phyloP scores from a whole-genome alignment of 2,329 filamentous ascomycete genomes.

The Talaromyces sp. region DNA sequence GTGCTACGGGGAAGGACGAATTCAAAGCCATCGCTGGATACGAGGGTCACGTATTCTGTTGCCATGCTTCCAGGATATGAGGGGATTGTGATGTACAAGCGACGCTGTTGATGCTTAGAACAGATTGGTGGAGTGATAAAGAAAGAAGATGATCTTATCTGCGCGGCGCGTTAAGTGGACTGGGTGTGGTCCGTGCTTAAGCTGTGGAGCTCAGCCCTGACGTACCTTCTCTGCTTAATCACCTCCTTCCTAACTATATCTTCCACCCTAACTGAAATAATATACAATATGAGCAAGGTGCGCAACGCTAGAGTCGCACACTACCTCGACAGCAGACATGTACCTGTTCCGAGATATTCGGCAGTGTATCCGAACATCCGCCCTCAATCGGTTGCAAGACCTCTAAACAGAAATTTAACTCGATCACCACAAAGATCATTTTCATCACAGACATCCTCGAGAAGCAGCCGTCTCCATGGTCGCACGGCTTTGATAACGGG shows the following conservation, averaged over 20 bases:
- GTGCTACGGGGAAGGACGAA: constrained; percentile 60
- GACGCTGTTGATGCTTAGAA: neutral
- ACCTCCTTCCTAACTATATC: neutral
- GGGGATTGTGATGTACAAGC: neutral
- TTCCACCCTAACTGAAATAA: neutral
- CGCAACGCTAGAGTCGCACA: neutral
- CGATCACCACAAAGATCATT: constrained; percentile 20
- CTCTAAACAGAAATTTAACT: neutral
- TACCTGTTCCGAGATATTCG: neutral
- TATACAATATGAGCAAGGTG: neutral
- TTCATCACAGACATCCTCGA: constrained; percentile 5
- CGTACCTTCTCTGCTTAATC: neutral
- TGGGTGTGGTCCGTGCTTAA: constrained; percentile 30
- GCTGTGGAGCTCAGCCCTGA: constrained; percentile 16
- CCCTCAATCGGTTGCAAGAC: neutral
- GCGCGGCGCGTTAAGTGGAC: neutral
- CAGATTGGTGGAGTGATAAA: constrained; percentile 10
- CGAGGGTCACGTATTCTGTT: constrained; percentile 57
- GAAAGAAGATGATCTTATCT: neutral
- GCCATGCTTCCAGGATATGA: neutral
- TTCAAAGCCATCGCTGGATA: constrained; percentile 62
- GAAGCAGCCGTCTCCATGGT: constrained; percentile 26
- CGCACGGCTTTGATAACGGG: constrained; percentile 60
- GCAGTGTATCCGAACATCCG: neutral
- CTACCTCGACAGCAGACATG: neutral